These are phyloP conservation scores for Stramenopiles sp. DNA, from an alignment of 352 stramenopile genomes.

Conservation along the genomic window DNA sequence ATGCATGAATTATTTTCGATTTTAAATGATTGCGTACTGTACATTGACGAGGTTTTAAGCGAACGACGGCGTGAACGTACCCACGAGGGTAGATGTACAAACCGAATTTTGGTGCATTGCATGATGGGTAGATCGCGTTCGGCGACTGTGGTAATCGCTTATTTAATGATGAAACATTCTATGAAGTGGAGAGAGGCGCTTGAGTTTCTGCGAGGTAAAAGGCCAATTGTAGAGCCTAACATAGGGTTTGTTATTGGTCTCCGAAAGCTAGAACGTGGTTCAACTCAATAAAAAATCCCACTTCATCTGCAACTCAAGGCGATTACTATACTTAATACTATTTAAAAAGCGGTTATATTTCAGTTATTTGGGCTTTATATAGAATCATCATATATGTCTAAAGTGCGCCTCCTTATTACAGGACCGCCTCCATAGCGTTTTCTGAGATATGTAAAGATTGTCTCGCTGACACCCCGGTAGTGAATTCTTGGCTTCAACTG, in stretches of 20 bases:
- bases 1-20: background rate
- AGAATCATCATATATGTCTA: background rate
- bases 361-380: no score
- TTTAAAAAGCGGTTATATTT: no score
- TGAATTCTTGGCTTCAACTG: background rate
- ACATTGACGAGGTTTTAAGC: background rate
- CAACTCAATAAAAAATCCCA: no score
- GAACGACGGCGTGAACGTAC: background rate
- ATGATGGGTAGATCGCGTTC: conserved; percentile 68
- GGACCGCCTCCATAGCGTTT: background rate
- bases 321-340: no score
- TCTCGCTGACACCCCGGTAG: background rate
- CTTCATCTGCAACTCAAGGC: no score
- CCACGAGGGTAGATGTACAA: background rate
- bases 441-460: background rate
- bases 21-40: background rate
- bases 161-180: conserved; percentile 57
- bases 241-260: no score
- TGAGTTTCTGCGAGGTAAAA: conserved; percentile 33
- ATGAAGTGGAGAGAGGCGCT: conserved; percentile 47
- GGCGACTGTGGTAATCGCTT: conserved; percentile 59
- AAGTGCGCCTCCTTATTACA: background rate
- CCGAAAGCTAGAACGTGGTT: no score
- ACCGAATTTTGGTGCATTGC: conserved; percentile 56
- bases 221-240: conserved; percentile 31